Evolutionary conservation across 2,329 filamentous ascomycete species (phyloP), one percentile per base, ranked within the genome.

Genomic region (Dactylellina leptospora): DNA sequence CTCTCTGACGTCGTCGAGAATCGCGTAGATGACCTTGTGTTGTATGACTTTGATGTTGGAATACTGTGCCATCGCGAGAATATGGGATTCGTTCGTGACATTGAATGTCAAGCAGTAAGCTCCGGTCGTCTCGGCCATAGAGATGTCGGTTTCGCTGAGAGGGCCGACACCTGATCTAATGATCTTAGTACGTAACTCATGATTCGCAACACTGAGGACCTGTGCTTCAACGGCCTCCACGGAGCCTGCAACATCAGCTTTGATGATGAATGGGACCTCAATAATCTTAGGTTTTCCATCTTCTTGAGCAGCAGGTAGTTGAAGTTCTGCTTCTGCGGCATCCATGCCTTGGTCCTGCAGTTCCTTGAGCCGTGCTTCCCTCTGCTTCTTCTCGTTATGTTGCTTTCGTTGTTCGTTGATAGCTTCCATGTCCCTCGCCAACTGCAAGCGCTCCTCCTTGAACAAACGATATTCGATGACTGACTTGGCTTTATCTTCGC

Each of bases 171-270:
- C 87, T 2, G 90, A 89, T 20, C 90, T 87, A 33, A 99, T 85
- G 68, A 99, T 84, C 63, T 87, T 86, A 11, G 93, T 86, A 28
- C 84, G 86, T 38, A 97, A 88, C 78, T 97, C 92, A 76, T 92
- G 88, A 81, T 90, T 96, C 74, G 93, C 92, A 74, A 97, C 84
- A 69, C 89, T 87, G 72, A 87, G 82, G 68, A 99, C 84, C 6
- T 89, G 88, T 51, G 91, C 89, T 71, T 88, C 84, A 1, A 97
- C 90, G 1, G 95, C 95, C 82, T 99, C 95, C 0, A 93, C 92
- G 0, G 93, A 97, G 36, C 95, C 95, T 73, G 90, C 90, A 16
- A 97, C 95, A 77, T 99, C 95, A 59, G 89, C 93, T 80, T 96
- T 96, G 81, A 99, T 84, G 68, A 95, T 87, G 80, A 97, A 95